Conservation (phyloP, 805 yeast species). For the Naumovozyma baii region DNA sequence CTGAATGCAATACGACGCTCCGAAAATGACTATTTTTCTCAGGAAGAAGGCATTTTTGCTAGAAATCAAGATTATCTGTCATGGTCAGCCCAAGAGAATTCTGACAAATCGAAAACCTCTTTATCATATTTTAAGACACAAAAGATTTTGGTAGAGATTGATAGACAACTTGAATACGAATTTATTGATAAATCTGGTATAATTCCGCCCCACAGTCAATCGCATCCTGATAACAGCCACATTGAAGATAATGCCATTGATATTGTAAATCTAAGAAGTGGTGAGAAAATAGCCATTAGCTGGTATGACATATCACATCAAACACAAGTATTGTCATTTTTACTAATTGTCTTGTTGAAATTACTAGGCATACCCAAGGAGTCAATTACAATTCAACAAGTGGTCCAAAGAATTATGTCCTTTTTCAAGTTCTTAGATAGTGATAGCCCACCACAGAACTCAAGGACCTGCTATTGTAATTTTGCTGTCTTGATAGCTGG, state of each 20-base stretch:
- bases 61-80: constrained; percentile 23
- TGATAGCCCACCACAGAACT: constrained; percentile 29
- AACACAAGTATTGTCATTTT: constrained; percentile 29
- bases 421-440: constrained; percentile 28
- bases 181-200: constrained; percentile 30
- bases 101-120: constrained; percentile 6
- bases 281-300: constrained; percentile 26
- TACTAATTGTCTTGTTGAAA: constrained; percentile 26
- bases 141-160: constrained; percentile 28
- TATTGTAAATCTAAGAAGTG: constrained; percentile 20
- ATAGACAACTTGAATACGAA: constrained; percentile 27
- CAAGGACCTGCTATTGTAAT: constrained; percentile 30
- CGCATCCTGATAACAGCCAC: constrained; percentile 28
- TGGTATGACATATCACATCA: constrained; percentile 34
- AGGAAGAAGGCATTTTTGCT: constrained; percentile 16
- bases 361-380: constrained; percentile 28
- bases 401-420: constrained; percentile 25
- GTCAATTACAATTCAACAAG: constrained; percentile 28
- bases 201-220: constrained; percentile 25
- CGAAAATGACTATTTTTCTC: constrained; percentile 15
- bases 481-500: constrained; percentile 31
- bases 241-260: constrained; percentile 30
- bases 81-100: constrained; percentile 16
- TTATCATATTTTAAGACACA: constrained; percentile 27
- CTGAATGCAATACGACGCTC: constrained; percentile 21